A percentile compares a stretch with the other conserved stretches of the same genome.
These are phyloP conservation scores for Nakazawaea laoshanensis DNA, from an alignment of 805 yeast species.

Conservation along the genomic window DNA sequence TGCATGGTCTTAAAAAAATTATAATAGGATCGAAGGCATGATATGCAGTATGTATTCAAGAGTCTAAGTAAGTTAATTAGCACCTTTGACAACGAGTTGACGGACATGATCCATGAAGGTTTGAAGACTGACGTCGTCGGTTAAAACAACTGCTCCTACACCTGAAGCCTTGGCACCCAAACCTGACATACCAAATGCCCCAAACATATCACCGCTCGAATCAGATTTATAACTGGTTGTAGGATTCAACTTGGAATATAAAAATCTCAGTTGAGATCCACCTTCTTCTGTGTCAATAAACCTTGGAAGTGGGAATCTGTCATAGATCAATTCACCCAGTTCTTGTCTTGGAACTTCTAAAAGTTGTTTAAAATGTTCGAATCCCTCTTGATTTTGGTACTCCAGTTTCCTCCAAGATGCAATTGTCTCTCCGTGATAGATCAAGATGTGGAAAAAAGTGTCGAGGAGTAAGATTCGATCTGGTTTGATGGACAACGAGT, in stretches of 20 bases:
- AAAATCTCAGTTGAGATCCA: conserved; percentile 67
- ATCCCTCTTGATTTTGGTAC: conserved; percentile 55
- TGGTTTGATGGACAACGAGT: conserved; percentile 53
- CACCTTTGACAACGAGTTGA: conserved; percentile 22
- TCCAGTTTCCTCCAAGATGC: conserved; percentile 62
- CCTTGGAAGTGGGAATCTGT: conserved; percentile 65
- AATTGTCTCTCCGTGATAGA: conserved; percentile 56
- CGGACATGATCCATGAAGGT: conserved; percentile 48
- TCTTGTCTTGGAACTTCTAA: conserved; percentile 55
- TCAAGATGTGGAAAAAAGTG: conserved; percentile 61
- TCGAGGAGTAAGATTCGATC: conserved; percentile 51
- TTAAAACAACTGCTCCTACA: conserved; percentile 32
- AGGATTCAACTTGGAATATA: conserved; percentile 64
- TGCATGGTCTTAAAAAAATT: too few relatives aligned
- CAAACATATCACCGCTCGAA: conserved; percentile 17
- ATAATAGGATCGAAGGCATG: too few relatives aligned
- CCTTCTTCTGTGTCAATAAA: conserved; percentile 70
- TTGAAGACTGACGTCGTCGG: conserved; percentile 55
- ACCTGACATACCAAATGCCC: conserved; percentile 19
- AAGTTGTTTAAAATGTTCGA: conserved; percentile 49
- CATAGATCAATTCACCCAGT: conserved; percentile 56
- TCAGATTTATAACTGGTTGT: conserved; percentile 41
- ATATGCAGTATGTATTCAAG: too few relatives aligned
- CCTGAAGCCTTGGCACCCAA: conserved; percentile 11
- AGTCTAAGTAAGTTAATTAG: too few relatives aligned